phyloP scores from a whole-genome alignment of 257 asterid species.

The Ajuga chamaepitys region DNA sequence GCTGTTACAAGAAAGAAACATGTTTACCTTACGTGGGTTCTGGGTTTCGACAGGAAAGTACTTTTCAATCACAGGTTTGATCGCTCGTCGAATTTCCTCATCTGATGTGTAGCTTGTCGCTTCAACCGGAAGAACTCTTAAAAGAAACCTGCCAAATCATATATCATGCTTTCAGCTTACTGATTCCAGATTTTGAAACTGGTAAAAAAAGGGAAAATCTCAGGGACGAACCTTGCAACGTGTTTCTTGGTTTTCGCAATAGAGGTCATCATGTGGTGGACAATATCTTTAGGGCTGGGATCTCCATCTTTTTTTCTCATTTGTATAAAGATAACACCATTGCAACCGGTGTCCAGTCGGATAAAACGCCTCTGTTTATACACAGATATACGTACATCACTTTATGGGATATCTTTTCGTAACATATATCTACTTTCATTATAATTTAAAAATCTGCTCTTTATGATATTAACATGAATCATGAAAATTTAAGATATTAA shows the following conservation, averaged over 20 bases:
- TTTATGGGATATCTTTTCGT: no score
- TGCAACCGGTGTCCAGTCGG: slow-evolving; percentile 87
- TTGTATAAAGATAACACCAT: slow-evolving; percentile 84
- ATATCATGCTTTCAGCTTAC: slow-evolving; percentile 14
- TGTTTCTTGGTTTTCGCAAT: slow-evolving; percentile 72
- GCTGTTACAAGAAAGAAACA: not conserved
- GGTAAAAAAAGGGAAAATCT: not conserved
- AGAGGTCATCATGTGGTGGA: slow-evolving; percentile 86
- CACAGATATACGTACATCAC: no score
- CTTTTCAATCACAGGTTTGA: slow-evolving; percentile 63
- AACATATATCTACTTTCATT: no score
- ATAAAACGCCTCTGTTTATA: slow-evolving; percentile 67
- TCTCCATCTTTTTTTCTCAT: slow-evolving; percentile 83
- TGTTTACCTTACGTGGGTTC: slow-evolving; percentile 59
- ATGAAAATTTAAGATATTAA: not conserved
- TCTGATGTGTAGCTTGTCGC: slow-evolving; percentile 92
- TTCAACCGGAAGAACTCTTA: slow-evolving; percentile 88
- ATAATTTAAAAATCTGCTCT: no score
- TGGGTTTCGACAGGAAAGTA: slow-evolving; percentile 69
- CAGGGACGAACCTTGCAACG: slow-evolving; percentile 53
- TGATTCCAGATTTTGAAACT: not conserved
- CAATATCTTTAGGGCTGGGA: slow-evolving; percentile 77
- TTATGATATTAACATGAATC: no score
- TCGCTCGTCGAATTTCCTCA: slow-evolving; percentile 76
- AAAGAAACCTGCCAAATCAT: slow-evolving; percentile 56